Evolutionary conservation across 192 early-diverging fungal species (phyloP).

Genomic region (Phlyctochytrium arcticum): DNA sequence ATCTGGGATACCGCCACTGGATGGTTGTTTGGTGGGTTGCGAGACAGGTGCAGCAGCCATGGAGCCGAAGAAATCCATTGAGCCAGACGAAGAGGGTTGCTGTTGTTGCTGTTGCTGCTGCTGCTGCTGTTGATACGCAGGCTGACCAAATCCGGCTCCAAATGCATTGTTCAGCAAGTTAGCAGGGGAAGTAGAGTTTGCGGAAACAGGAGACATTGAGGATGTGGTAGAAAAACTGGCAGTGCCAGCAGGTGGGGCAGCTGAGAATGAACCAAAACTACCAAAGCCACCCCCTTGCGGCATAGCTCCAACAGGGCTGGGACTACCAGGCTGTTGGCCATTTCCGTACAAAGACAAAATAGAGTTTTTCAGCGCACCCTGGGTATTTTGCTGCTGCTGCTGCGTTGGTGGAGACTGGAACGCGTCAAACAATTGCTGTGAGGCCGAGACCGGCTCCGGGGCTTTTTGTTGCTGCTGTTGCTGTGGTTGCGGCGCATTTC

Average conservation of each 20-base stretch:
- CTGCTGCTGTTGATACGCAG: too few species aligned
- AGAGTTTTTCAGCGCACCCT: slow-evolving; percentile 25
- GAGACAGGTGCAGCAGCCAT: not conserved
- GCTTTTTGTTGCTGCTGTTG: not conserved
- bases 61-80: too few species aligned
- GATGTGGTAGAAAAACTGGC: slow-evolving; percentile 4
- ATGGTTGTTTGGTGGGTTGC: not conserved
- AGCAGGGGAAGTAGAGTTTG: too few species aligned
- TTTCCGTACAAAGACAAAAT: slow-evolving; percentile 40
- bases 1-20: slow-evolving; percentile 35
- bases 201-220: too few species aligned
- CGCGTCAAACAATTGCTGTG: slow-evolving; percentile 38
- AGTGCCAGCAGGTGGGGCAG: not conserved
- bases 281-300: not conserved
- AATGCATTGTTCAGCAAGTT: too few species aligned
- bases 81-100: too few species aligned
- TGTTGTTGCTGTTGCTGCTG: too few species aligned
- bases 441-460: slow-evolving; percentile 16
- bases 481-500: slow-evolving; percentile 1
- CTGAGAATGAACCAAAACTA: not conserved
- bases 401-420: slow-evolving; percentile 20
- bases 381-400: slow-evolving; percentile 4
- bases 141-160: too few species aligned
- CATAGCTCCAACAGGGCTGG: not conserved
- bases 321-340: not conserved